Evolutionary conservation across 164 flowering plant species (phyloP), one percentile per base, ranked within the genome.

Genomic region (Vitis rupestris): DNA sequence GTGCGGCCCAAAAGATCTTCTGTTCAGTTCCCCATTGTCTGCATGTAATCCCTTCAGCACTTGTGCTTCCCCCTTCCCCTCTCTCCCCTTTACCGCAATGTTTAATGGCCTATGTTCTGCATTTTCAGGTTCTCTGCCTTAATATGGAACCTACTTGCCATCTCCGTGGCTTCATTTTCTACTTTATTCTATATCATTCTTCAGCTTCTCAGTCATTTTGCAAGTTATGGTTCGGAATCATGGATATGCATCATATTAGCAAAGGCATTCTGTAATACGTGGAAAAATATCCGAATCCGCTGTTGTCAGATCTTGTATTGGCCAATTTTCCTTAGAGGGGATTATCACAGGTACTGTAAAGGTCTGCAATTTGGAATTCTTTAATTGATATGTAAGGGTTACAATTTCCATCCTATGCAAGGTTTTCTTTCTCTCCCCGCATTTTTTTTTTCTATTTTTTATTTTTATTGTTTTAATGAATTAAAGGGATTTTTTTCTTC

Each of bases 291-390:
- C 50, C 82, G 78, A 67, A 77, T 90, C 65, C 89, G 90, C 49
- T 78, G 94, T 75, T 83, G 81, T 72, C 98, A 96, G 74, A 77
- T 93, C 57, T 74, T 93, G 30, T 89, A 91, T 79, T 93, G 99
- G 97, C 97, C 99, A 27, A 68, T 87, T 62, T 75, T 81, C 52
- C 90, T 90, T 73, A 84, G 74, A 76, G 80, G 82, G 19, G 71
- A 81, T 62, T 78, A 74, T 69, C 60, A 74, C 61, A 88, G 98
- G 98, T 96, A 79, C 71, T 30, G 56, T 37, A 14, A n/a, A 12
- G 52, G 16, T 47, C 27, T 56, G 27, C 48, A 29, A 59, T 59
- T 55, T 3, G 50, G 58, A 12, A 44, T 50, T 60, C 23, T 57
- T 62, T 50, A 15, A 17, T 50, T 61, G 60, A 54, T 66, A 2